Conservation (phyloP, 2,329 filamentous ascomycete genomes). For the Chlorencoelia australis region DNA sequence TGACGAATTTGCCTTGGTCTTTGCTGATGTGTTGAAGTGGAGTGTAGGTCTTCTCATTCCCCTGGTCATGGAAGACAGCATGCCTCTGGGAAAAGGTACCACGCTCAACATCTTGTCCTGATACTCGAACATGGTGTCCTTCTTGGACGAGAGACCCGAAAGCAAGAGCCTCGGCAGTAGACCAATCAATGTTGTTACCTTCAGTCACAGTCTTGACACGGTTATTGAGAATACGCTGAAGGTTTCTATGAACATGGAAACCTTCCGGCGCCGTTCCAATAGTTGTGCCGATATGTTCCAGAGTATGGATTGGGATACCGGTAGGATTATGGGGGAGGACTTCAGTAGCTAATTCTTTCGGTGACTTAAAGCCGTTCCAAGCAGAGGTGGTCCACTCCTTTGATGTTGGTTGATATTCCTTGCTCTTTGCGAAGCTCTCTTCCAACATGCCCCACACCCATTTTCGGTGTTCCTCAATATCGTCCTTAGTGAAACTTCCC, state of each 20-base stretch:
- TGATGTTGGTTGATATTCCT: conserved; percentile 90
- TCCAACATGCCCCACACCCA: conserved; percentile 99
- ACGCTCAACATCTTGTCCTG: conserved; percentile 97
- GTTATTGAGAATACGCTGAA: conserved; percentile 88
- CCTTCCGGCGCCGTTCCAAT: conserved; percentile 73
- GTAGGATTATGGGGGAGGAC: conserved; percentile 87
- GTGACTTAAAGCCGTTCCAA: conserved; percentile 99
- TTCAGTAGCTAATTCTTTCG: conserved; percentile 92
- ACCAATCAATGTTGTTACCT: conserved; percentile 94
- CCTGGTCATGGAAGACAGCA: conserved; percentile 94
- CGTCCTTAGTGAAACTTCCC: conserved; percentile 92
- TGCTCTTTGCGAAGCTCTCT: conserved; percentile 93
- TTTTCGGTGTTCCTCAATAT: conserved; percentile 97
- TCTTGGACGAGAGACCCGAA: conserved; percentile 87
- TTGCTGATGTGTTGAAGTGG: conserved; percentile 81
- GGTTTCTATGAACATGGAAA: conserved; percentile 86
- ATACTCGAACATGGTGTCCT: conserved; percentile 94
- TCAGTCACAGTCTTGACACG: conserved; percentile 87
- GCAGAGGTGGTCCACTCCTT: conserved; percentile 98
- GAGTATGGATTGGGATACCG: conserved; percentile 58
- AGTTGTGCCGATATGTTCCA: conserved; percentile 73
- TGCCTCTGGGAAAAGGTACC: conserved; percentile 98
- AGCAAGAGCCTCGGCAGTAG: conserved; percentile 89
- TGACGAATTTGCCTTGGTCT: conserved; percentile 91
- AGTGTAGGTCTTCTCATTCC: conserved; percentile 85